Evolutionary conservation across 2,329 filamentous ascomycete species (phyloP).

Genomic region (Pestalotiopsis sp.): DNA sequence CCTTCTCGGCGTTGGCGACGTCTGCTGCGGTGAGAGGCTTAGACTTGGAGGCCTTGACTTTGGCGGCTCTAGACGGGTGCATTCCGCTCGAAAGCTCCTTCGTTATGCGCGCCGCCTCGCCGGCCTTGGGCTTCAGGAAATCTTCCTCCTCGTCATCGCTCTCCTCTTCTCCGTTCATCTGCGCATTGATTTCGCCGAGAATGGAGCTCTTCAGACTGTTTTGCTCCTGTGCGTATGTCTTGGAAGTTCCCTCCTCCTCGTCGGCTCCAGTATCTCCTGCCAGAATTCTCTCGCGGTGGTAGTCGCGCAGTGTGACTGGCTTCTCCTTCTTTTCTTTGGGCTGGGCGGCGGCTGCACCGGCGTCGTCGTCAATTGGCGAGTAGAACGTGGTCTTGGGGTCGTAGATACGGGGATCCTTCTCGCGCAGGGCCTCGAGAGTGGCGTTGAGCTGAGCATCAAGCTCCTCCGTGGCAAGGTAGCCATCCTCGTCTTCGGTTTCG

Average conservation of each 20-base stretch:
- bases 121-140: conserved; percentile 72
- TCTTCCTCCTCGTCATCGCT: conserved; percentile 60
- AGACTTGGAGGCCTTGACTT: conserved; percentile 49
- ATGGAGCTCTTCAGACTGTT: conserved; percentile 77
- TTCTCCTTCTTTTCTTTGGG: conserved; percentile 68
- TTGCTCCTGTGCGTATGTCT: conserved; percentile 87
- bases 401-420: conserved; percentile 90
- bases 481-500: conserved; percentile 88
- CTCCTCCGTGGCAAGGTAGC: conserved; percentile 79
- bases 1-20: conserved; percentile 75
- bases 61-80: conserved; percentile 54
- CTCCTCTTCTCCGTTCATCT: conserved; percentile 43
- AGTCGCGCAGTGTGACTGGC: conserved; percentile 83
- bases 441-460: conserved; percentile 86
- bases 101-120: conserved; percentile 27
- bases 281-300: conserved; percentile 88
- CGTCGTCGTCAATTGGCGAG: conserved; percentile 55
- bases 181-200: conserved; percentile 76
- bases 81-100: conserved; percentile 39
- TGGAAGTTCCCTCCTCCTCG: conserved; percentile 55
- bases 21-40: conserved; percentile 42
- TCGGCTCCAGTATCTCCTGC: conserved; percentile 65
- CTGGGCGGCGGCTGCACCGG: conserved; percentile 23
- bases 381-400: conserved; percentile 81
- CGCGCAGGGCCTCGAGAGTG: conserved; percentile 82